Evolutionary conservation across 345 rosid species (phyloP).

Genomic region (Lumnitzera racemosa): DNA sequence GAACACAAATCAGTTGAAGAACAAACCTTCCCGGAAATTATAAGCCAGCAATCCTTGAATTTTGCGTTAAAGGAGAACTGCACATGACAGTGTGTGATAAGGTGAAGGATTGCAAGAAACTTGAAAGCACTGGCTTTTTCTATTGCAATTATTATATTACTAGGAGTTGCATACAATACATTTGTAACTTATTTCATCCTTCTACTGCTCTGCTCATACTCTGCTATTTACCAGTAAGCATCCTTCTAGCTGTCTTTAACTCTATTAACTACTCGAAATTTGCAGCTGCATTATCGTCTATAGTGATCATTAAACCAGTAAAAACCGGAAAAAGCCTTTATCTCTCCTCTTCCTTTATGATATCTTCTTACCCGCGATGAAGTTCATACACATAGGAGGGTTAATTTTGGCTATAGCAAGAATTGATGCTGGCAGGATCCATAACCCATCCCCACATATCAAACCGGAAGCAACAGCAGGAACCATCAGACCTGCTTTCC

Average conservation of each 20-base stretch:
- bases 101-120: no score
- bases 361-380: conserved; percentile 18
- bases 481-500: conserved; percentile 52
- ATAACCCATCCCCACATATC: conserved; percentile 89
- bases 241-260: no score
- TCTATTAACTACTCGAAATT: no score
- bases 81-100: background rate
- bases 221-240: no score
- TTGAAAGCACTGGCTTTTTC: background rate
- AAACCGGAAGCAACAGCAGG: conserved; percentile 91
- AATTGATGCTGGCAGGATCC: conserved; percentile 82
- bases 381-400: conserved; percentile 85
- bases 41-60: background rate
- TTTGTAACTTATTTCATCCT: no score
- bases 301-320: background rate
- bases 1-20: no score
- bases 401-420: conserved; percentile 60
- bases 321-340: background rate
- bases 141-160: background rate
- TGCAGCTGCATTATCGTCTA: no score
- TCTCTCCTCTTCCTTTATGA: no score
- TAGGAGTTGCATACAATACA: no score
- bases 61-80: background rate
- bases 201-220: no score
- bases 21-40: no score